Base-by-base conservation (phyloP, 306 rosid genomes). In the Mimosa pudica region DNA sequence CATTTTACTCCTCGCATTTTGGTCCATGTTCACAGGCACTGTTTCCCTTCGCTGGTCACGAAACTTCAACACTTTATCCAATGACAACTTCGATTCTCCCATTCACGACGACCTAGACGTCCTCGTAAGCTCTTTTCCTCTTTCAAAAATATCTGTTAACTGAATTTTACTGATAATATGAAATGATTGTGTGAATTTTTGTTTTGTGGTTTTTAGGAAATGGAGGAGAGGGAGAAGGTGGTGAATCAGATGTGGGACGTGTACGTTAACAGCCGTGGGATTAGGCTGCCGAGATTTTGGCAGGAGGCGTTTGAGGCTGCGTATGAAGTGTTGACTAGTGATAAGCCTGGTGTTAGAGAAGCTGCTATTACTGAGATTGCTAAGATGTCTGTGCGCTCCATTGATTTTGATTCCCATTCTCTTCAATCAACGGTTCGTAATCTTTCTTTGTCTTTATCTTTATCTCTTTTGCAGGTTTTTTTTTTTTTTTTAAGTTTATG, bases 141-240 rank as follows among this genome's bases (percentile, higher is more conserved):
- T 44, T 2, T 80, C 77, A 85, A 86, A 24, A 24, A 24, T 86
- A 83, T 85, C 76, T 67, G 68, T 49, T 24, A 24, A 24, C 14
- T 46, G 38, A 72, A 65, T 81, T 84, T 75, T 42, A 70, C n/a
- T 36, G n/a, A 9, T 47, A 18, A 51, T 46, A 11, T 38, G 64
- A 10, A 10, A 6, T 18, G 17, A 9, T 55, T 47, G 54, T 51
- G 3, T 62, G 20, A 4, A 14, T n/a, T 79, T 60, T 67, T 49
- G 70, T 35, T 61, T 54, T 71, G 51, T 47, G 18, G 72, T 70
- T 61, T 70, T 61, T 35, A 96, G 99, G 99, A 93, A 84, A 93
- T 96, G 99, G 98, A 96, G 86, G 98, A 93, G 92, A 91, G 99
- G 84, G 99, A 96, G 92, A 96, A 90, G 81, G 92, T 90, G 84